Conservation (phyloP, 1,284 basidiomycete species). For the Rhodofomes roseus region DNA sequence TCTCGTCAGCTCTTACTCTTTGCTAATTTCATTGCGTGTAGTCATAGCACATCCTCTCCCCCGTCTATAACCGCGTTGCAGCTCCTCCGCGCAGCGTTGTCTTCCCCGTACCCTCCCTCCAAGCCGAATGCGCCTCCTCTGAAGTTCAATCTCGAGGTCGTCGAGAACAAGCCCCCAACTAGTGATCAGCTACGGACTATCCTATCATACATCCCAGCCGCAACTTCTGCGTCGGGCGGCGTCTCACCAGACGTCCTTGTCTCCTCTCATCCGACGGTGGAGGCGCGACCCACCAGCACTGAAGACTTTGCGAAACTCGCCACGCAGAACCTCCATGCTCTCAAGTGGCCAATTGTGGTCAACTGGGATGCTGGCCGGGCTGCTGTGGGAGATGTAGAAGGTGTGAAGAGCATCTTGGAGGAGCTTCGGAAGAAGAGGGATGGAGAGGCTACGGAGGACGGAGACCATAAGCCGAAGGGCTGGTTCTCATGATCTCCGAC, state of each 20-base stretch:
- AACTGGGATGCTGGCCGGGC: constrained; percentile 71
- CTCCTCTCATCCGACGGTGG: constrained; percentile 53
- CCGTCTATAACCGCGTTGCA: constrained; percentile 57
- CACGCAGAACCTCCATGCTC: constrained; percentile 42
- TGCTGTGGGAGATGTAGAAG: constrained; percentile 62
- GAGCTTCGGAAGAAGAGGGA: constrained; percentile 58
- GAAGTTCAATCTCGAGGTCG: constrained; percentile 65
- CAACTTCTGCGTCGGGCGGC: constrained; percentile 19
- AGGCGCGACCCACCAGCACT: constrained; percentile 38
- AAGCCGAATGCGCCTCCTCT: constrained; percentile 47
- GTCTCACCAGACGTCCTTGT: constrained; percentile 39
- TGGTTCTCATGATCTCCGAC: constrained; percentile 2
- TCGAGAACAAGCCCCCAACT: constrained; percentile 61
- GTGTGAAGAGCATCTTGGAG: constrained; percentile 62
- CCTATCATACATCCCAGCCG: constrained; percentile 50
- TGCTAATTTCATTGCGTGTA: constrained; percentile 23
- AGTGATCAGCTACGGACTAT: constrained; percentile 66
- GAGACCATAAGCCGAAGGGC: constrained; percentile 4
- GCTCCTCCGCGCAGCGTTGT: constrained; percentile 53
- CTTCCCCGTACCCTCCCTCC: constrained; percentile 54
- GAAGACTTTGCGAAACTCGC: constrained; percentile 49
- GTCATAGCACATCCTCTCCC: constrained; percentile 62
- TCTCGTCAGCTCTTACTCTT: background rate
- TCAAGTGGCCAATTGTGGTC: constrained; percentile 75
- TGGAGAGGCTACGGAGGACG: constrained; percentile 36